Evolutionary conservation across 371 early-diverging fungal genomes (phyloP).

Genomic region (Phascolomyces articulosus): DNA sequence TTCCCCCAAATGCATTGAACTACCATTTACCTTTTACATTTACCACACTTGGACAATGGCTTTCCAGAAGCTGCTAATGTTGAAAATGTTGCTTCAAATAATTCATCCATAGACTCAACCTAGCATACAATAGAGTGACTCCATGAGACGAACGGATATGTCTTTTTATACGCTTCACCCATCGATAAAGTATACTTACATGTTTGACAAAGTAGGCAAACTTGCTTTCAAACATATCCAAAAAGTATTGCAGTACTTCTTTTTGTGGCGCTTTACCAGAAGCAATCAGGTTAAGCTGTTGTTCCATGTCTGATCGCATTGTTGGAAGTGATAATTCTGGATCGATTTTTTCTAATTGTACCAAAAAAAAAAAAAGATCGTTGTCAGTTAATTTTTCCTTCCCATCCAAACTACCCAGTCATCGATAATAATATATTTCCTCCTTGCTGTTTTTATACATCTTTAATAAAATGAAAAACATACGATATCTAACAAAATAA

Average conservation of each 20-base stretch:
- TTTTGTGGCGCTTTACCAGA: slow-evolving; percentile 41
- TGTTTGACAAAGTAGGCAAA: slow-evolving; percentile 52
- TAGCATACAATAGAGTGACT: neutral
- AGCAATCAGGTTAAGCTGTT: slow-evolving; percentile 53
- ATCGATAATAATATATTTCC: too few relatives aligned
- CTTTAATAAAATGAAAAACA: too few relatives aligned
- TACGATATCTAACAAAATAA: slow-evolving; percentile 35
- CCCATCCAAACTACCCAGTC: too few relatives aligned
- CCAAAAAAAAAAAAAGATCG: neutral
- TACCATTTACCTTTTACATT: slow-evolving; percentile 47
- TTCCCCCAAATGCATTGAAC: too few relatives aligned
- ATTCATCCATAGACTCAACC: slow-evolving; percentile 55
- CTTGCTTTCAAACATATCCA: slow-evolving; percentile 49
- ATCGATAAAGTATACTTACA: slow-evolving; percentile 18
- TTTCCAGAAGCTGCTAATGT: slow-evolving; percentile 52
- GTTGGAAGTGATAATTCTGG: slow-evolving; percentile 57
- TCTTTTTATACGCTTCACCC: too few relatives aligned
- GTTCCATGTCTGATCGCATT: slow-evolving; percentile 58
- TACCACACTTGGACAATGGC: slow-evolving; percentile 57
- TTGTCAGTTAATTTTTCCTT: too few relatives aligned
- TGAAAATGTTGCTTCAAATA: slow-evolving; percentile 60
- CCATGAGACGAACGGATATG: too few relatives aligned
- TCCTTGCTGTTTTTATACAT: too few relatives aligned
- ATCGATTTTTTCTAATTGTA: slow-evolving; percentile 57
- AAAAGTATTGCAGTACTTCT: slow-evolving; percentile 44